Evolutionary conservation across 139 green algal species (phyloP), one percentile per base, ranked within the genome.

Genomic region (Chlamydomonas eustigma): DNA sequence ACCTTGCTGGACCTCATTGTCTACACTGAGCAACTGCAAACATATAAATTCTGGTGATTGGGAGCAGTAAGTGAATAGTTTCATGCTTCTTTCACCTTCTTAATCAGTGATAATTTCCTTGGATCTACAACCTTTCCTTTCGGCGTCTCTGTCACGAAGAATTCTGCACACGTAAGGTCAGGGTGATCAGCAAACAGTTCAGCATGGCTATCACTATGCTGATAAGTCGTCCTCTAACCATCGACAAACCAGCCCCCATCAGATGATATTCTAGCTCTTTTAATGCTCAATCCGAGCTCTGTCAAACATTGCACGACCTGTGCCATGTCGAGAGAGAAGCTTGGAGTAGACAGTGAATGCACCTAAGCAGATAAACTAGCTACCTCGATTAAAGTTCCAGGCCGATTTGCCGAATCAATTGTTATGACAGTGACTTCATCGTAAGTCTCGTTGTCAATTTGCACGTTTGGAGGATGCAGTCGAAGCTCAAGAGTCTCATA

Each of bases 221-320:
- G 22, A 69, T 30, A 6, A n/a, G 33, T 69, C 44, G 22, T 22
- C 22, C 12, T 8, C 88, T 63, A 76, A 95, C 89, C 94, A 76
- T 99, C 95, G 1, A 98, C 90, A 76, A 99, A 99, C 95, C 95
- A 99, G 28, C 93, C 94, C 5, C 94, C 92, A 71, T 98, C 95
- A 1, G 83, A 93, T 1, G 87, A 94, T 36, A 99, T 96, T 18
- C 91, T 83, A 0, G 94, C 92, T 5, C 83, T 86, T 30, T 79
- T 85, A 28, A 99, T 92, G 58, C 87, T 80, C 6, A 99, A 82
- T 2, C 92, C 91, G 1, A 98, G 79, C 84, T 98, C 94, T 2
- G 94, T 97, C 1, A 99, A 87, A 71, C 94, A 90, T 75, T 98
- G 92, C n/a, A 98, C 94, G 28, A 98, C 91, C 92, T 97, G 34